Percentiles rank a stretch among this genome's conserved stretches.
Conservation (phyloP, 202 grass and related monocot species). For the Zizania palustris region DNA sequence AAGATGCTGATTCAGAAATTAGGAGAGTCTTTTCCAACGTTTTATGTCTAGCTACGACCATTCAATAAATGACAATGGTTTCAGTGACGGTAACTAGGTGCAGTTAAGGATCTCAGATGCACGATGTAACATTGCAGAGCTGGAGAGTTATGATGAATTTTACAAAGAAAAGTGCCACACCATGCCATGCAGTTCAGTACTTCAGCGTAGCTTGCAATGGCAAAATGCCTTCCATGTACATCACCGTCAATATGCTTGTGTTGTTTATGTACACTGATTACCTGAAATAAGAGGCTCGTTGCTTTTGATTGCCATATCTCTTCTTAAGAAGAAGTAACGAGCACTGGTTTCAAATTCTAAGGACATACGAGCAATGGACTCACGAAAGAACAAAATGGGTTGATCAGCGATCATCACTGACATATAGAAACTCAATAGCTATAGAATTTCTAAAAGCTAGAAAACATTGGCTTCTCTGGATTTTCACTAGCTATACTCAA, state of each 20-base stretch:
- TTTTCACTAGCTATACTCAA: too few relatives aligned
- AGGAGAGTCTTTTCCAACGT: constrained; percentile 60
- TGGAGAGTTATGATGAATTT: not conserved
- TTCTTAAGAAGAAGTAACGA: not conserved
- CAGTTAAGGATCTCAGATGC: not conserved
- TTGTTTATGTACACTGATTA: not conserved
- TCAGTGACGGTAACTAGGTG: constrained; percentile 6
- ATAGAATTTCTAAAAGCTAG: too few relatives aligned
- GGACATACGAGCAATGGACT: not conserved
- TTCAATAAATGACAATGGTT: not conserved
- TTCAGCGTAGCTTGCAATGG: not conserved
- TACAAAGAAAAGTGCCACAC: not conserved
- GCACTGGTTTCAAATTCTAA: too few relatives aligned
- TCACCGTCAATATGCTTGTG: not conserved
- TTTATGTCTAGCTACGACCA: constrained; percentile 39
- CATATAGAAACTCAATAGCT: too few relatives aligned
- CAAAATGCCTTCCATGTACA: not conserved
- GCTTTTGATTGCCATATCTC: not conserved
- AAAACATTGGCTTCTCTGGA: too few relatives aligned
- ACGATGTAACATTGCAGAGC: not conserved
- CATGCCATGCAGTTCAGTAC: not conserved
- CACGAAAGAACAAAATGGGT: not conserved
- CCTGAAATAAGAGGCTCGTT: not conserved
- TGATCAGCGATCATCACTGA: not conserved
- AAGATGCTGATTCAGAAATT: constrained; percentile 49